Evolutionary conservation across 352 stramenopile genomes (phyloP).

Genomic region (Phytophthora tubulina): DNA sequence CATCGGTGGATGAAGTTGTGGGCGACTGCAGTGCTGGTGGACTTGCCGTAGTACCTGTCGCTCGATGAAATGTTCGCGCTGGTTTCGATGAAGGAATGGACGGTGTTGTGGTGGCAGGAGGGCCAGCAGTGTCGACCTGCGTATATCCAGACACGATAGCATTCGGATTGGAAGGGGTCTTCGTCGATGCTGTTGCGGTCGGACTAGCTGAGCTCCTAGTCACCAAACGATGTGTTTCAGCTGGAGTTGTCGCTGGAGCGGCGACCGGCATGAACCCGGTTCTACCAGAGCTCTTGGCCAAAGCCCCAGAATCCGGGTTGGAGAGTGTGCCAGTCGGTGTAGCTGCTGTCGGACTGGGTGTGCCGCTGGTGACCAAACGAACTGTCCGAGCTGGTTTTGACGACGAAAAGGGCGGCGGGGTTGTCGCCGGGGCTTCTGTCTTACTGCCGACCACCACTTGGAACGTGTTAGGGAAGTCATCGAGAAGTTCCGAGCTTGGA

Average conservation of each 20-base stretch:
- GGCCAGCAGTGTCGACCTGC: neutral
- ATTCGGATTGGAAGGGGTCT: no score
- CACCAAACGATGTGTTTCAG: neutral
- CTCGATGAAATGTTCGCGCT: no score
- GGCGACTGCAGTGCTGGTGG: neutral
- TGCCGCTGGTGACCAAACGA: neutral
- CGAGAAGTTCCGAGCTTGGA: neutral
- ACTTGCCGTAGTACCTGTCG: no score
- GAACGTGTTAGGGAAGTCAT: neutral
- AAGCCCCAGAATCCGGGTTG: neutral
- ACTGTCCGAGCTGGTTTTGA: neutral
- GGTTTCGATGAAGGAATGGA: no score
- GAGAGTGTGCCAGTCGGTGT: neutral
- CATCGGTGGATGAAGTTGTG: neutral
- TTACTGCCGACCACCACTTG: neutral
- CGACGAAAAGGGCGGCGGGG: neutral
- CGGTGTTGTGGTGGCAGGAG: neutral
- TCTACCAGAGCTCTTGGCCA: no score
- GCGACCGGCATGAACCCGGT: neutral
- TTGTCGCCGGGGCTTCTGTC: neutral
- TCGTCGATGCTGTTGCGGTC: neutral
- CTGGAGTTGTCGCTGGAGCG: neutral
- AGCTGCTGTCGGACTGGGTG: neutral
- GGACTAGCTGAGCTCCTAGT: neutral
- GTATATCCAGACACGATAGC: no score